Percentiles rank a stretch among this genome's conserved stretches.
phyloP scores from a whole-genome alignment of 2,329 filamentous ascomycete genomes.

The Sporothrix phasma region DNA sequence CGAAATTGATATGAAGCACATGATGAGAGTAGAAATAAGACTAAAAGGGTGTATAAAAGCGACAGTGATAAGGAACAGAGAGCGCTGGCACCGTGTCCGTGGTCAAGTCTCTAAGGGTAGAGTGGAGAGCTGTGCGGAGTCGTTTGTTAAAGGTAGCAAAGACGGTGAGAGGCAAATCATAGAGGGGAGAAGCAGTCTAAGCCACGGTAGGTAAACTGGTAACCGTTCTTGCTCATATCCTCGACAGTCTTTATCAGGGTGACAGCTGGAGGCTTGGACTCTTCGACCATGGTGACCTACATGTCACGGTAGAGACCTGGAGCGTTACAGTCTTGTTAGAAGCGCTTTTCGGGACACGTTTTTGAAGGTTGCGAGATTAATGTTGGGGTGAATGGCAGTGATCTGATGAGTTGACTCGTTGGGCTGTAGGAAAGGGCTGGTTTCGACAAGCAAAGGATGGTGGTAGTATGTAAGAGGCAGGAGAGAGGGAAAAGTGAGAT shows the following conservation, averaged over 20 bases:
- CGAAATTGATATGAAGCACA: neutral
- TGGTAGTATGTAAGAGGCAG: neutral
- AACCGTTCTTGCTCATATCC: slow-evolving; percentile 21
- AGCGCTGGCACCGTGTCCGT: neutral
- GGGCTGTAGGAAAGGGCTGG: too few species aligned
- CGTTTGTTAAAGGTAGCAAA: too few species aligned
- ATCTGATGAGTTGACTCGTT: neutral
- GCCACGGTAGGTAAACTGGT: slow-evolving; percentile 20
- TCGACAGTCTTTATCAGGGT: slow-evolving; percentile 24
- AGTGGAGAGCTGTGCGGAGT: neutral
- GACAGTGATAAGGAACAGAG: neutral
- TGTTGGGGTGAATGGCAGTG: neutral
- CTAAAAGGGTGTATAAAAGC: neutral
- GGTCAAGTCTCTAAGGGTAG: neutral
- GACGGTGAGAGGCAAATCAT: neutral
- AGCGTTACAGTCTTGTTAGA: slow-evolving; percentile 30
- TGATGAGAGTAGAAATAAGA: neutral
- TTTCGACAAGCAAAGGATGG: neutral
- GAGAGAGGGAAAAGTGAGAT: neutral
- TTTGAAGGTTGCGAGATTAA: neutral
- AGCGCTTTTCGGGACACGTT: neutral
- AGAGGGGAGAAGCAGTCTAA: slow-evolving; percentile 12
- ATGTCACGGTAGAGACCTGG: slow-evolving; percentile 34
- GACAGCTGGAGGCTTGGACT: slow-evolving; percentile 26
- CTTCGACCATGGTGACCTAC: slow-evolving; percentile 32